phyloP scores from a whole-genome alignment of 495 filamentous ascomycete species.

The Penicillium pulvis region DNA sequence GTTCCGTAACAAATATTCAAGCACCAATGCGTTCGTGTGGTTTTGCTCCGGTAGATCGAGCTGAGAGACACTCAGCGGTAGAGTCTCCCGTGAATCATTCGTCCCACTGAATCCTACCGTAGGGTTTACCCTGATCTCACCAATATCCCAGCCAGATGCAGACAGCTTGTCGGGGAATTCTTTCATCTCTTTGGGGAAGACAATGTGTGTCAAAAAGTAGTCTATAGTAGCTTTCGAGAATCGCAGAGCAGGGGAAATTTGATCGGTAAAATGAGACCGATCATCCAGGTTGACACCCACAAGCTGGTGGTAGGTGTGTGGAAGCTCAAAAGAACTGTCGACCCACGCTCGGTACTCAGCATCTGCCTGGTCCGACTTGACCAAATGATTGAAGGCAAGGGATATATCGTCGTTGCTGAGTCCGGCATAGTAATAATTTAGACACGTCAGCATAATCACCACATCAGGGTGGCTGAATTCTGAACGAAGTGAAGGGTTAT shows the following conservation, averaged over 20 bases:
- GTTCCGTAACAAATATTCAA: constrained; percentile 55
- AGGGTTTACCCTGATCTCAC: constrained; percentile 37
- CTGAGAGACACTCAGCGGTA: constrained; percentile 59
- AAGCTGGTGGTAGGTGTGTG: constrained; percentile 44
- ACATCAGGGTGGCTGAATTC: constrained; percentile 66
- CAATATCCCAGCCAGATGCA: constrained; percentile 68
- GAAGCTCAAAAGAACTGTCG: constrained; percentile 35
- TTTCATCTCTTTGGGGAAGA: constrained; percentile 68
- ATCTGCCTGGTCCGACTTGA: constrained; percentile 56
- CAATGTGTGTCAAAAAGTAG: constrained; percentile 61
- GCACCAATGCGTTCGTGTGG: constrained; percentile 66
- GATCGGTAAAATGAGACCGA: constrained; percentile 29
- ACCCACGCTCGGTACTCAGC: constrained; percentile 60
- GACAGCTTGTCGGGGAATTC: constrained; percentile 67
- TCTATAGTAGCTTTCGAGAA: constrained; percentile 57
- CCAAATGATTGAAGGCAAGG: constrained; percentile 49
- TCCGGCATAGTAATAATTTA: constrained; percentile 71
- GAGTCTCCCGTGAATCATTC: constrained; percentile 60
- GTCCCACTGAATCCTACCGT: constrained; percentile 75
- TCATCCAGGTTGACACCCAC: constrained; percentile 64
- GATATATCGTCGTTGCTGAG: constrained; percentile 56
- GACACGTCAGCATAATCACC: constrained; percentile 42
- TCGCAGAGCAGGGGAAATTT: constrained; percentile 56
- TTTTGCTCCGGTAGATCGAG: constrained; percentile 56
- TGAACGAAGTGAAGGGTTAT: constrained; percentile 59